Evolutionary conservation across 2,329 filamentous ascomycete genomes (phyloP), one percentile per base, ranked within the genome.

Genomic region (Neofusicoccum laricinum): DNA sequence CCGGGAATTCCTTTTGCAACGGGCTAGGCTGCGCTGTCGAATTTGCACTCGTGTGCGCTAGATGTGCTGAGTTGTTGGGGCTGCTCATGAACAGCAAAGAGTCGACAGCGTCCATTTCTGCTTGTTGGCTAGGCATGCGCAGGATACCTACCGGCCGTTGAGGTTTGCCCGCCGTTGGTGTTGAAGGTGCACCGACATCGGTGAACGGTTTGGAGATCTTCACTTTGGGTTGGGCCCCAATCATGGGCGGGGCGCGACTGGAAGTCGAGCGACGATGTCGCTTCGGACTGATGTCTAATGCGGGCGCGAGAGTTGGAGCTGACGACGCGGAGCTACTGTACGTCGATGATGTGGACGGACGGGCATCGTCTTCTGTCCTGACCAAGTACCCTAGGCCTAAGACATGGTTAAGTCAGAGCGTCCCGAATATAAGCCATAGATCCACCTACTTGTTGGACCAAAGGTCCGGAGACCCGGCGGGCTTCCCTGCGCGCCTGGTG

Each of bases 51-150:
- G 40, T 45, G 30, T 65, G 45, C 25, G 46, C 49, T 6, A 53
- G 38, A 77, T 73, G 66, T 85, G 84, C 67, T 86, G 86, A 69
- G 74, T 91, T 90, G 15, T 88, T 88, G 0, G 90, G 90, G 67
- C 89, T 91, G 71, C 90, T 92, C 87, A 95, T 90, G 71, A 93
- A 93, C 30, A 94, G 80, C 25, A 95, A 78, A 0, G 90, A 90
- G 72, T 93, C 91, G 51, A 94, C 87, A 5, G 91, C 91, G 70
- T 94, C 91, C 71, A 93, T 90, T 72, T 95, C 91, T 59, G 81
- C 82, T 66, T 90, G 85, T 67, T 91, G 88, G 64, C 88, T 88
- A 0, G 88, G 88, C 34, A 89, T 90, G 66, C 88, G 87, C 4
- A 90, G 78, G 15, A 88, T 85, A 7, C 85, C 81, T 62, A 72